A percentile compares a stretch with the other conserved stretches of the same genome.
These are phyloP conservation scores for Zasmidium citrigriseum DNA, from an alignment of 2,329 filamentous ascomycete species.

Conservation along the genomic window DNA sequence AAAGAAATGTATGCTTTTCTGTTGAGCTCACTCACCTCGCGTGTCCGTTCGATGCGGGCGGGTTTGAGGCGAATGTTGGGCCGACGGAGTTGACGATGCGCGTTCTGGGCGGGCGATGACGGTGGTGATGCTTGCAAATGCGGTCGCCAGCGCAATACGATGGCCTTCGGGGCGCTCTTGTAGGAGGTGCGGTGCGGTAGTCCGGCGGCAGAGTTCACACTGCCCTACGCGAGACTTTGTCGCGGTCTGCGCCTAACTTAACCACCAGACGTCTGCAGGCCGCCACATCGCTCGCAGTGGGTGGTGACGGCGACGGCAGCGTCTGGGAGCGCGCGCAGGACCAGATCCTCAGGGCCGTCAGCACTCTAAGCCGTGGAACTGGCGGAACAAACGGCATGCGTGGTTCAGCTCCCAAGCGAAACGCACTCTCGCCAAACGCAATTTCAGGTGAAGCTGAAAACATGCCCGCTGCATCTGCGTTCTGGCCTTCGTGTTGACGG, in stretches of 20 bases:
- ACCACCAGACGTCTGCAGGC: neutral
- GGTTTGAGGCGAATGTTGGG: neutral
- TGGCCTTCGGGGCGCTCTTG: neutral
- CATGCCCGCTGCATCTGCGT: neutral
- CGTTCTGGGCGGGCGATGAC: neutral
- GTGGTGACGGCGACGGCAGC: neutral
- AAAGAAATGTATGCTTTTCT: neutral
- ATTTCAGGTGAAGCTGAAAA: neutral
- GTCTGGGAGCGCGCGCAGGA: neutral
- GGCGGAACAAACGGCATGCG: neutral
- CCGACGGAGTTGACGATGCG: neutral
- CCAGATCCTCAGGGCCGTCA: neutral
- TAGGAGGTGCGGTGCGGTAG: neutral
- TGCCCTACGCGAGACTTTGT: no score
- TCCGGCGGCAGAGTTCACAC: neutral
- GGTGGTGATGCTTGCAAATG: neutral
- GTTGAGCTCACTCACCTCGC: neutral
- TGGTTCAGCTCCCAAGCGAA: neutral
- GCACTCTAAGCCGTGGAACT: neutral
- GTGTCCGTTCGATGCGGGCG: neutral
- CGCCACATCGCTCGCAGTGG: neutral
- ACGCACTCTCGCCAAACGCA: neutral
- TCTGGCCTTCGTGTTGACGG: no score
- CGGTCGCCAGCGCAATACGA: neutral
- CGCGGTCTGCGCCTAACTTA: neutral